A percentile compares a stretch with the other conserved stretches of the same genome.
phyloP scores from a whole-genome alignment of 2,329 filamentous ascomycete genomes.

The Exserohilum rostratum region DNA sequence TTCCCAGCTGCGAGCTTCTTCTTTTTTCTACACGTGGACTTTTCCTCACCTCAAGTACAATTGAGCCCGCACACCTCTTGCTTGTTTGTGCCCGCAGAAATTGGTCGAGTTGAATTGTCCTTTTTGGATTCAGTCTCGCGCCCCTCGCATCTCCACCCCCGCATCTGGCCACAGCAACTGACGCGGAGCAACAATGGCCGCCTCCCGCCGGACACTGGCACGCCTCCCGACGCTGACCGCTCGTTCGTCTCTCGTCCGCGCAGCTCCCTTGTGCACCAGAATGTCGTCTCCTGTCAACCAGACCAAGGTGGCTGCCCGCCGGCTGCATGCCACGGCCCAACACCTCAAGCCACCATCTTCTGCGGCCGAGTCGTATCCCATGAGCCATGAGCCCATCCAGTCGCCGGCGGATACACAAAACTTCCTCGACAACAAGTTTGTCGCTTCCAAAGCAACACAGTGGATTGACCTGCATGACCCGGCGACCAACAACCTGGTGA shows the following conservation, averaged over 20 bases:
- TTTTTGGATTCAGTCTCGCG: conserved; percentile 9
- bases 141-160: conserved; percentile 4
- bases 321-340: conserved; percentile 62
- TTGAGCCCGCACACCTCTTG: too few relatives aligned
- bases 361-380: conserved; percentile 67
- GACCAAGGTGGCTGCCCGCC: conserved; percentile 51
- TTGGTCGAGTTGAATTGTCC: too few relatives aligned
- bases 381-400: conserved; percentile 72
- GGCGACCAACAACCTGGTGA: conserved; percentile 84
- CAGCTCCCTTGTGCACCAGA: conserved; percentile 45
- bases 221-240: conserved; percentile 51
- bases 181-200: conserved; percentile 49
- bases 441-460: conserved; percentile 68
- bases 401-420: conserved; percentile 74
- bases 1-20: conserved; percentile 19
- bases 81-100: too few relatives aligned
- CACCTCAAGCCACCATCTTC: conserved; percentile 59
- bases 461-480: conserved; percentile 84
- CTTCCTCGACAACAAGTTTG: conserved; percentile 82
- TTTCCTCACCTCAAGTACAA: background rate
- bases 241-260: conserved; percentile 44
- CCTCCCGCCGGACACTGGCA: conserved; percentile 53
- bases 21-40: conserved; percentile 8
- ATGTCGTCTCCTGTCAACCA: conserved; percentile 47
- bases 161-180: conserved; percentile 24